Evolutionary conservation across 805 yeast species (phyloP).

Genomic region (Kluyveromyces nonfermentans): DNA sequence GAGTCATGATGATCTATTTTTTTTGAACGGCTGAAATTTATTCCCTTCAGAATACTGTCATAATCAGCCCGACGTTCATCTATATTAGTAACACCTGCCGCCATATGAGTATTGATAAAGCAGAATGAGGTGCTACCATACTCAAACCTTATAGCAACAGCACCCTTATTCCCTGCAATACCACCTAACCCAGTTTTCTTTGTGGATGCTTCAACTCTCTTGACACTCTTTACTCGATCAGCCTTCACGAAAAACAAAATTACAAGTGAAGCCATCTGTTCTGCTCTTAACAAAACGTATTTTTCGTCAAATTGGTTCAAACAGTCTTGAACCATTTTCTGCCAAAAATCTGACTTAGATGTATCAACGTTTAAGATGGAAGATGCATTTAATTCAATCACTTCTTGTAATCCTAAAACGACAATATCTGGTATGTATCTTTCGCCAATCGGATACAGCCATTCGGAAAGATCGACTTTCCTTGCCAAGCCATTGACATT

Average conservation of each 20-base stretch:
- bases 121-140: constrained; percentile 76
- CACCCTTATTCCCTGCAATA: constrained; percentile 95
- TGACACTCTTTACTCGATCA: constrained; percentile 41
- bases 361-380: constrained; percentile 80
- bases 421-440: constrained; percentile 62
- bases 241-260: constrained; percentile 54
- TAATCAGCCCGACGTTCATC: constrained; percentile 85
- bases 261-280: constrained; percentile 62
- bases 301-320: constrained; percentile 46
- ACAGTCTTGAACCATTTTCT: constrained; percentile 49
- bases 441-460: constrained; percentile 76
- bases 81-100: constrained; percentile 79
- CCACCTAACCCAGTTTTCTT: constrained; percentile 96
- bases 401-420: constrained; percentile 89
- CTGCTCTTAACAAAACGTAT: constrained; percentile 62
- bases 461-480: constrained; percentile 49
- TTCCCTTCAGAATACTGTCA: constrained; percentile 61
- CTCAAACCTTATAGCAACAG: constrained; percentile 82
- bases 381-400: constrained; percentile 87
- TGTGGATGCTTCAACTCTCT: constrained; percentile 86
- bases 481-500: constrained; percentile 70
- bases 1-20: constrained; percentile 76
- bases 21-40: constrained; percentile 69
- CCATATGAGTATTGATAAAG: constrained; percentile 82
- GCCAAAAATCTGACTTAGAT: constrained; percentile 75